A percentile compares a stretch with the other conserved stretches of the same genome.
Conservation (phyloP, 805 yeast species). For the Scheffersomyces spartinae region DNA sequence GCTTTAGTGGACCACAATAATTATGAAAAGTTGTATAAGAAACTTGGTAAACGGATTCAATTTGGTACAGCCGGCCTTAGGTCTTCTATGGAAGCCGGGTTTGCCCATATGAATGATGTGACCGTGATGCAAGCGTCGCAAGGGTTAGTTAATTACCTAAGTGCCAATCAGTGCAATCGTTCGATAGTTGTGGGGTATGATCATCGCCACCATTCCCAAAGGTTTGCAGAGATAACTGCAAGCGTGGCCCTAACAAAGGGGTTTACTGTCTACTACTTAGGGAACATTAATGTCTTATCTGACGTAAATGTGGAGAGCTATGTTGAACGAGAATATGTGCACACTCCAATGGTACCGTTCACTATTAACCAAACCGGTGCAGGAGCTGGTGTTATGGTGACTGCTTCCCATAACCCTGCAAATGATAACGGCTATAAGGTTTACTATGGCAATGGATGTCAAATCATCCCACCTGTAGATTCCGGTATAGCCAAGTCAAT, state of each 20-base stretch:
- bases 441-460: conserved; percentile 89
- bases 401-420: conserved; percentile 82
- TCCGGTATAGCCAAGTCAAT: conserved; percentile 56
- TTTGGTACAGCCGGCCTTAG: conserved; percentile 95
- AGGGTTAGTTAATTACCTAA: conserved; percentile 50
- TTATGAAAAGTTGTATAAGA: conserved; percentile 34
- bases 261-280: conserved; percentile 55
- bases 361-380: conserved; percentile 54
- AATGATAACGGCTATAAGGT: conserved; percentile 91
- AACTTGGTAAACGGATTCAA: conserved; percentile 49
- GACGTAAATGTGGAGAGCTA: conserved; percentile 10
- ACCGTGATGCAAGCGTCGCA: conserved; percentile 87
- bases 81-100: conserved; percentile 84
- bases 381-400: conserved; percentile 82
- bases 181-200: conserved; percentile 81
- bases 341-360: conserved; percentile 91
- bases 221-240: conserved; percentile 73
- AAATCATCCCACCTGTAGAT: conserved; percentile 91
- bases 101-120: conserved; percentile 76
- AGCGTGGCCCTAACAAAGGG: conserved; percentile 61
- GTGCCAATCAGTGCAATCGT: conserved; percentile 13
- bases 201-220: conserved; percentile 70
- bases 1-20: conserved; percentile 27
- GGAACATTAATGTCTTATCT: conserved; percentile 25
- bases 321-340: conserved; percentile 27